Evolutionary conservation across 1,284 basidiomycete species (phyloP), one percentile per base, ranked within the genome.

Genomic region (Naganishia sp.): DNA sequence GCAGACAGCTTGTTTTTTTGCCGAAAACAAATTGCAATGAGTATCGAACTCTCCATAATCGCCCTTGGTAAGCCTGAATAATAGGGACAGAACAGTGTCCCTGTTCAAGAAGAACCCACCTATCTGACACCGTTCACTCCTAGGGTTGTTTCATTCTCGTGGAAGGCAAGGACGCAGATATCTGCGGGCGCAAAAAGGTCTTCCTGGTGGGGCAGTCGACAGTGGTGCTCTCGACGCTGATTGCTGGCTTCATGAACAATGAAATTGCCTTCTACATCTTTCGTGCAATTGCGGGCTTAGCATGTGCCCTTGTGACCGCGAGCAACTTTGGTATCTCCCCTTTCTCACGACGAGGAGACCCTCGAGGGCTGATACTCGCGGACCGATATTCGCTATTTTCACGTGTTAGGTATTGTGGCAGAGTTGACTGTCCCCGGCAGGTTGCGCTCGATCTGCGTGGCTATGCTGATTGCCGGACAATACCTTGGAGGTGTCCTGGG

Each of bases 81-180:
- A 28, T 28, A 28, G 28, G 28, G 28, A 28, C 28, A 28, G 28
- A 28, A 28, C 28, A 28, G 28, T 28, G 28, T 28, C 28, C 28
- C 28, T 28, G 28, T 28, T 28, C 28, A 28, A 28, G 28, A n/a
- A n/a, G n/a, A n/a, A n/a, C n/a, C n/a, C n/a, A n/a, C n/a, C n/a
- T n/a, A n/a, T n/a, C n/a, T n/a, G n/a, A n/a, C n/a, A n/a, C n/a
- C n/a, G n/a, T n/a, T n/a, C n/a, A n/a, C n/a, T 11, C 17, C 13
- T 39, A 62, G 60, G 62, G 62, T 9, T 63, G 62, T 23, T 42
- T 54, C n/a, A n/a, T 43, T 15, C 43, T 64, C 11, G 31, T 55
- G 17, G 42, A 25, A 10, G 62, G 62, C 0, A 28, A 51, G 10
- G 42, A 43, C 2, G 35, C 17, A 11, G 62, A 64, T 39, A 55